Conservation (phyloP, 2,329 filamentous ascomycete genomes). For the Aspergillus sojae region DNA sequence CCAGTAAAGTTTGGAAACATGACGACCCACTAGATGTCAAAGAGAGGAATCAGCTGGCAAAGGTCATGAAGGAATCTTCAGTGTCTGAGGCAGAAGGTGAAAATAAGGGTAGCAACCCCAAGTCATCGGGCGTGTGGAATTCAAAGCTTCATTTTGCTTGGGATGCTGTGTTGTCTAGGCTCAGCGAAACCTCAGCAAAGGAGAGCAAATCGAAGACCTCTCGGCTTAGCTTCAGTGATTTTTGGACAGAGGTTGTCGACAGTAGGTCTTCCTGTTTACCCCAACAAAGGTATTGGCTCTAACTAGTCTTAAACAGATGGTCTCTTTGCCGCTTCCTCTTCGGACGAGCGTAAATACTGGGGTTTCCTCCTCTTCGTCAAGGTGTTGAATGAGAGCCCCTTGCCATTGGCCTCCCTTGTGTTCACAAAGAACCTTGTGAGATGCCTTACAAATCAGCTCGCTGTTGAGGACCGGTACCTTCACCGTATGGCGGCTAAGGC, state of each 20-base stretch:
- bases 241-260: constrained; percentile 87
- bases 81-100: constrained; percentile 31
- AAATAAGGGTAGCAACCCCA: constrained; percentile 32
- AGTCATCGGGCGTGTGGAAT: constrained; percentile 70
- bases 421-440: constrained; percentile 84
- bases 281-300: not conserved
- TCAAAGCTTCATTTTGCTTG: constrained; percentile 85
- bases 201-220: constrained; percentile 36
- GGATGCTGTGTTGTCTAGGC: constrained; percentile 69
- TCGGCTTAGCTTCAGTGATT: constrained; percentile 63
- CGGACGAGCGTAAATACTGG: constrained; percentile 86
- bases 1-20: constrained; percentile 71
- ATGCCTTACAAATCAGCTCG: constrained; percentile 80
- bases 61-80: constrained; percentile 72
- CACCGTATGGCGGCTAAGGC: constrained; percentile 77
- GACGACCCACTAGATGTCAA: constrained; percentile 72
- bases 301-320: constrained; percentile 60
- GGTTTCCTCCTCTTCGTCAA: constrained; percentile 87
- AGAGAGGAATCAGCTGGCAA: constrained; percentile 69
- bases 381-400: constrained; percentile 61
- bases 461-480: constrained; percentile 75
- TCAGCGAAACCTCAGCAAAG: constrained; percentile 36
- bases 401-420: constrained; percentile 57
- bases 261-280: constrained; percentile 58
- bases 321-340: constrained; percentile 78